phyloP scores from a whole-genome alignment of 2,329 filamentous ascomycete species.

The Pyrenochaeta sp. region DNA sequence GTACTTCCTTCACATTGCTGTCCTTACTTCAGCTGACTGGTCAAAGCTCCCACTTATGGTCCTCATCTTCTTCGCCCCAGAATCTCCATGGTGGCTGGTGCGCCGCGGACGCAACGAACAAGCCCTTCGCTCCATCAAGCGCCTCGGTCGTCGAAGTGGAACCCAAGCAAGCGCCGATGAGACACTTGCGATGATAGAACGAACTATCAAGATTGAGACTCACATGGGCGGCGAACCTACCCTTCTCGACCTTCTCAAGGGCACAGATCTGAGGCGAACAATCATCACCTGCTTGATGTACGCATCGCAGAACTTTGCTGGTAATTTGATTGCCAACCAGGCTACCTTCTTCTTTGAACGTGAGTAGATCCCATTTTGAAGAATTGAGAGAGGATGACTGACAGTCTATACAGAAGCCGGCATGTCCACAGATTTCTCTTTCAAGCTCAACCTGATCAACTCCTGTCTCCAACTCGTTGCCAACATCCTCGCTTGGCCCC shows the following conservation, averaged over 20 bases:
- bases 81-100: constrained; percentile 72
- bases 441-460: constrained; percentile 70
- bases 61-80: constrained; percentile 57
- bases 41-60: constrained; percentile 52
- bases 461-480: constrained; percentile 68
- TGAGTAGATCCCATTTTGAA: neutral
- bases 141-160: constrained; percentile 3
- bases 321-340: constrained; percentile 68
- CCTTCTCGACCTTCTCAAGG: constrained; percentile 83
- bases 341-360: constrained; percentile 67
- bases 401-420: constrained; percentile 63
- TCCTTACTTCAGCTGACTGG: constrained; percentile 70
- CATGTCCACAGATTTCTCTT: constrained; percentile 63
- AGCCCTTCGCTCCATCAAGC: constrained; percentile 57
- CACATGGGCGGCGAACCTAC: constrained; percentile 69
- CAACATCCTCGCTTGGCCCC: constrained; percentile 74
- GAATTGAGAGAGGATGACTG: constrained; percentile 51
- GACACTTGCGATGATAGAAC: constrained; percentile 81
- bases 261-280: constrained; percentile 77
- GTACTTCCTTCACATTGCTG: neutral
- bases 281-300: constrained; percentile 67
- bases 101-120: constrained; percentile 67
- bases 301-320: constrained; percentile 54
- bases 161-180: constrained; percentile 55
- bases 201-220: constrained; percentile 80